Conservation (phyloP, 345 rosid species). For the Ceriops tagal region DNA sequence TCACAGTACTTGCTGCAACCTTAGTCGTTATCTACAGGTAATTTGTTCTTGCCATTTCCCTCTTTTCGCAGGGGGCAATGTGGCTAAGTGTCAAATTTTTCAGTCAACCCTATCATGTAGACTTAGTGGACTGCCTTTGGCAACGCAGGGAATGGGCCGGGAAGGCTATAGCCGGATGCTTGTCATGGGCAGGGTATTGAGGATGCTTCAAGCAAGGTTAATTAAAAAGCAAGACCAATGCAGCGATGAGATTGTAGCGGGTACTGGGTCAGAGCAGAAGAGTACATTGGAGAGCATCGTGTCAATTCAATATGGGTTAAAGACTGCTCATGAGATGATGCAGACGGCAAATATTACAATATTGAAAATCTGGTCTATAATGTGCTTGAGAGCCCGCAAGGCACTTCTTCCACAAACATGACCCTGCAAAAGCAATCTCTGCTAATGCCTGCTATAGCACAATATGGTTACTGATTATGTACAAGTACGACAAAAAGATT, state of each 20-base stretch:
- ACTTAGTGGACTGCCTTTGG: not conserved
- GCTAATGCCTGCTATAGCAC: no score
- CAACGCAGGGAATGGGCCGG: slow-evolving; percentile 71
- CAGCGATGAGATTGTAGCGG: slow-evolving; percentile 50
- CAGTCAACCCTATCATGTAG: no score
- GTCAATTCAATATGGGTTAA: slow-evolving; percentile 63
- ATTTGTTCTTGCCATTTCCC: slow-evolving; percentile 16
- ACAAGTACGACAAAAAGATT: no score
- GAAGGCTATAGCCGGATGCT: slow-evolving; percentile 50
- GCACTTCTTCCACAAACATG: slow-evolving; percentile 24
- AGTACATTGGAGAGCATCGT: slow-evolving; percentile 67
- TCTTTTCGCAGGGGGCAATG: not conserved
- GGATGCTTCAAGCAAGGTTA: slow-evolving; percentile 54
- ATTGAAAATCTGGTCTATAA: slow-evolving; percentile 63
- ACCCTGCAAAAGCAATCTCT: not conserved
- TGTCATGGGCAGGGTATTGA: slow-evolving; percentile 40
- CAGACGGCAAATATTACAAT: slow-evolving; percentile 52
- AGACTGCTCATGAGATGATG: slow-evolving; percentile 50
- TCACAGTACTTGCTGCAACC: slow-evolving; percentile 26
- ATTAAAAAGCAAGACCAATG: slow-evolving; percentile 25
- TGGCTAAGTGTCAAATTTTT: no score
- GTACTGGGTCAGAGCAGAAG: slow-evolving; percentile 50
- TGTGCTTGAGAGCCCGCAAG: slow-evolving; percentile 54
- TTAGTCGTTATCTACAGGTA: slow-evolving; percentile 52
- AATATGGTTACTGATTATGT: no score